Base-by-base conservation (phyloP, 352 stramenopile genomes). In the Globisporangium rhizosaccharum region DNA sequence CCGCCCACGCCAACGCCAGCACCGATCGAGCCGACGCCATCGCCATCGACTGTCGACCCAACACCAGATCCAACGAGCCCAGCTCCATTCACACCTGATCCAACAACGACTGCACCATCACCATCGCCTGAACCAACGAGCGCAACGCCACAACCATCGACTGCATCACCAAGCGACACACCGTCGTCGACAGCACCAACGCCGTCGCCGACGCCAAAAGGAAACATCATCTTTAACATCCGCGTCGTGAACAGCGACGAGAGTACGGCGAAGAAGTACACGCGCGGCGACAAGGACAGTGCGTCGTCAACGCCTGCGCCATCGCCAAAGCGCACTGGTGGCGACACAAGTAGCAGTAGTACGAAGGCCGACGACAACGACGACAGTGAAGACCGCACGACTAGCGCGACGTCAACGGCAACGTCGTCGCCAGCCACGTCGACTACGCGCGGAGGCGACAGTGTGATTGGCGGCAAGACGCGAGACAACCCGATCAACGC, bases 401-500 rank as follows among this genome's bases (percentile, higher is more conserved):
- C 33, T 39, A 6, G 33, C 33, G 33, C 5, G 10, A 12, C 30
- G 30, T 5, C 30, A 4, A 53, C 55, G 1, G 36, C 56, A 2
- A 49, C 56, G 36, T 36, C 37, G n/a, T 41, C 51, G 15, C 53
- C 55, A 0, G 25, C 55, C 30, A 54, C 45, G 33, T 37, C 33
- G 15, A 51, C 41, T 0, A 50, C 33, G 18, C 37, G 53, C 30
- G 44, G 28, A 33, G 28, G 49, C 18, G 56, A 56, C 17, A 81
- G 75, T 28, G 65, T 88, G 8, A 85, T 85, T 50, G 75, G 78
- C 37, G 75, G 78, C 12, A 71, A 68, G 12, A 73, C 71, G 55
- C 67, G 72, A 9, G 70, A 75, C 23, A 74, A 82, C 41, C 70
- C 80, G 25, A 71, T 75, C 14, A 71, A 81, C 55, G 68, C 72